These are phyloP conservation scores for Aspergillus sergii DNA, from an alignment of 2,329 filamentous ascomycete genomes.

Conservation along the genomic window DNA sequence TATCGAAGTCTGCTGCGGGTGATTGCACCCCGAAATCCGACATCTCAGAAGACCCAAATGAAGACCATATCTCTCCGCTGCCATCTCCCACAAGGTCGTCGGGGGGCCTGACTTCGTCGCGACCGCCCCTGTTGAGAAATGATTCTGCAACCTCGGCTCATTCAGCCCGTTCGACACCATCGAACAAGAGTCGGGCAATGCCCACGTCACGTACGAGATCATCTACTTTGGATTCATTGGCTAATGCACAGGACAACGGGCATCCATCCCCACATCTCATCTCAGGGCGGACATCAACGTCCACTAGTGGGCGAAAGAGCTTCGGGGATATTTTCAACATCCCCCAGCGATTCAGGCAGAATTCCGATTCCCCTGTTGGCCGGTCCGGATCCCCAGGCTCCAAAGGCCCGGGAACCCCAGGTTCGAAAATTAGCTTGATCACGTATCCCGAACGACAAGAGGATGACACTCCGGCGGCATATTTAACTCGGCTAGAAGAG, in stretches of 20 bases:
- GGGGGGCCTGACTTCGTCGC: slow-evolving; percentile 52
- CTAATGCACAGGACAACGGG: slow-evolving; percentile 71
- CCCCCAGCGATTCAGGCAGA: slow-evolving; percentile 74
- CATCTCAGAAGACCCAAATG: slow-evolving; percentile 25
- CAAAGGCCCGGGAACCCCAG: slow-evolving; percentile 68
- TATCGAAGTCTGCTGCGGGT: slow-evolving; percentile 22
- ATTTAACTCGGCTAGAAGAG: slow-evolving; percentile 80
- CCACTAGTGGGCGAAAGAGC: slow-evolving; percentile 83
- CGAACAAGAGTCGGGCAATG: slow-evolving; percentile 58
- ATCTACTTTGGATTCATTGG: slow-evolving; percentile 84
- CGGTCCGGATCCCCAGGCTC: slow-evolving; percentile 64
- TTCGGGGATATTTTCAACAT: slow-evolving; percentile 86
- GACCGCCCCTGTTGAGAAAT: slow-evolving; percentile 56
- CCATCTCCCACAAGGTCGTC: slow-evolving; percentile 57
- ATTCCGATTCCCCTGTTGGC: slow-evolving; percentile 69
- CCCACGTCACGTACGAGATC: slow-evolving; percentile 69
- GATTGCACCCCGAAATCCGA: slow-evolving; percentile 27
- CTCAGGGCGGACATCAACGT: slow-evolving; percentile 72
- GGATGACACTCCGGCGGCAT: slow-evolving; percentile 87
- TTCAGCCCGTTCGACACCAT: slow-evolving; percentile 62
- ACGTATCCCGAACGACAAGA: slow-evolving; percentile 78
- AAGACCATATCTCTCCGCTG: slow-evolving; percentile 40
- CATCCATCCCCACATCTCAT: slow-evolving; percentile 65
- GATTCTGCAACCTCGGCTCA: slow-evolving; percentile 66
- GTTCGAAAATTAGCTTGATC: slow-evolving; percentile 60